Base-by-base conservation (phyloP, 2,329 filamentous ascomycete species). In the Coleophoma eucalyptorum region DNA sequence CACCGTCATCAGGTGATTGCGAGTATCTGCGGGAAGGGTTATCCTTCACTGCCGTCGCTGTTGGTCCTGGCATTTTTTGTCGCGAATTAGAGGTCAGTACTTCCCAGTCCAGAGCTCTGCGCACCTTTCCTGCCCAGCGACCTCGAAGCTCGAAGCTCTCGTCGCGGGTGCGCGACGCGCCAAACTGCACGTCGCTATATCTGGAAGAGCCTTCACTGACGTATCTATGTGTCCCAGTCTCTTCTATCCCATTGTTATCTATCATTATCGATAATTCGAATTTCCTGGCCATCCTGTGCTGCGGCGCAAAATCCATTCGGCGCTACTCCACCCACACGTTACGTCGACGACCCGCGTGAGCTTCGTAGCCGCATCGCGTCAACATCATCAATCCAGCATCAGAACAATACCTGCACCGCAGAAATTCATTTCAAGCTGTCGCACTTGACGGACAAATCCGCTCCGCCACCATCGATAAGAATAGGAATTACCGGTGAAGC, bases 21-120 rank as follows among this genome's bases (percentile, higher is more conserved):
- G 49, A 35, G 31, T 26, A 48, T 34, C 61, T 65, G 63, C 62
- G 63, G 63, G 55, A 58, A 55, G 62, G 62, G 60, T 65, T 53
- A 31, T 44, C 53, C 54, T 55, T 51, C 49, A 49, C 20, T 41
- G 34, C 42, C 18, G 16, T 38, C 35, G 35, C 16, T 11, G 6
- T n/a, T 38, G 13, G 35, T n/a, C 5, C 35, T n/a, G 35, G 16
- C 35, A 47, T 49, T 56, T 46, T 42, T 46, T 49, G 48, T 57
- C 55, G 51, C 55, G 55, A 49, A 61, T 62, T 59, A 55, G 60
- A 60, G 58, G 61, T 62, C 51, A 60, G 58, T 59, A 43, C n/a
- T 19, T 52, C 49, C 40, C 52, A 6, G 40, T 26, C 26, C 26
- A 8, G 10, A 3, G 26, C 26, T 38, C 35, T 38, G 16, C 35